Evolutionary conservation across 176 grass and related monocot species (phyloP).

Genomic region (Bothriochloa decipiens): DNA sequence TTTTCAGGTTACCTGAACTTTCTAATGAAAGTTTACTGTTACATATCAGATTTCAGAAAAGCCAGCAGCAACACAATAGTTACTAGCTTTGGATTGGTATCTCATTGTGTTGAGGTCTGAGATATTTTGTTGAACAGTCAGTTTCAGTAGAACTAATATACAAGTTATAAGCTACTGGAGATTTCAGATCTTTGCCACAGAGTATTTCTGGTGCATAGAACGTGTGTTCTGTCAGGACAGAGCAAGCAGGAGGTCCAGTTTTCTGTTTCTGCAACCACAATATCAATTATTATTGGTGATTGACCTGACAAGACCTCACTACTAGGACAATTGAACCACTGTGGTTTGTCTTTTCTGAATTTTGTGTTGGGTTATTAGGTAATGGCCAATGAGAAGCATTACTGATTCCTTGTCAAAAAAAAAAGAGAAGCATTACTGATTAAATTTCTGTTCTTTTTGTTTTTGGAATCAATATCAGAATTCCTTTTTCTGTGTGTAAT

Average conservation of each 20-base stretch:
- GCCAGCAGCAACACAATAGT: neutral
- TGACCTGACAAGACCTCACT: slow-evolving; percentile 33
- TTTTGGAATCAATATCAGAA: neutral
- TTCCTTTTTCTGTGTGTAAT: neutral
- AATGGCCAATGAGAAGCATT: neutral
- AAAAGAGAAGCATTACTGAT: neutral
- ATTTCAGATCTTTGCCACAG: slow-evolving; percentile 10
- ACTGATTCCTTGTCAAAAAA: no score
- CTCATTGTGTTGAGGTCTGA: neutral
- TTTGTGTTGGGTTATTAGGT: slow-evolving; percentile 10
- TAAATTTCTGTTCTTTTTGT: neutral
- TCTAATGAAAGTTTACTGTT: neutral
- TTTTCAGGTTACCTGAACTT: neutral
- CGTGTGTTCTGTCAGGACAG: slow-evolving; percentile 25
- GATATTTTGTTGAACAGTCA: slow-evolving; percentile 11
- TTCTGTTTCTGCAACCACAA: slow-evolving; percentile 26
- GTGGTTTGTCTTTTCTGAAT: slow-evolving; percentile 25
- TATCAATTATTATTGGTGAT: slow-evolving; percentile 40
- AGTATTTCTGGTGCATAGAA: slow-evolving; percentile 12
- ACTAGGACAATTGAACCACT: slow-evolving; percentile 37
- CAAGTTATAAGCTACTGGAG: slow-evolving; percentile 7
- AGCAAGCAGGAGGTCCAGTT: slow-evolving; percentile 38
- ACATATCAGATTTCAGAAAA: slow-evolving; percentile 19
- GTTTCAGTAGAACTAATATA: neutral
- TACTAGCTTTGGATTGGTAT: neutral